Percentiles rank a stretch among this genome's conserved stretches.
Evolutionary conservation across 192 early-diverging fungal genomes (phyloP).

Genomic region (Umbelopsis sp.): DNA sequence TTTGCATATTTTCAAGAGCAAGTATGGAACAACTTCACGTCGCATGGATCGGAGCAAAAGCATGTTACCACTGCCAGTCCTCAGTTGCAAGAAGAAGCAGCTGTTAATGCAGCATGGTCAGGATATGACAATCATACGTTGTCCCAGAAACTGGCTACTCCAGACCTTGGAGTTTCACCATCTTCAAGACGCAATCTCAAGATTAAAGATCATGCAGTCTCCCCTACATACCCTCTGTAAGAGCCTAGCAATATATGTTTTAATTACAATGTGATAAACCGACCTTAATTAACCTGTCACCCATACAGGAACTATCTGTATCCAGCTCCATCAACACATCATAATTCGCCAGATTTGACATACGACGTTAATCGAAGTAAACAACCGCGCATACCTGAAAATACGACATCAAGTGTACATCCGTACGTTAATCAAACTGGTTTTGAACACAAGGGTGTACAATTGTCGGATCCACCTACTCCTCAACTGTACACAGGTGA

Average conservation of each 20-base stretch:
- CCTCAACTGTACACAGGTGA: background rate
- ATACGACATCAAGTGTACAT: background rate
- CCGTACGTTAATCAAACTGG: background rate
- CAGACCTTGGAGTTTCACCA: conserved; percentile 33
- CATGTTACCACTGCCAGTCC: background rate
- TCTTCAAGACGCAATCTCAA: conserved; percentile 13
- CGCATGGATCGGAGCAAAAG: background rate
- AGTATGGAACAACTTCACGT: background rate
- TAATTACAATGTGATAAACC: background rate
- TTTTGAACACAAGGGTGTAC: conserved; percentile 15
- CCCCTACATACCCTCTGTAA: background rate
- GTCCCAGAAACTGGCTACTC: conserved; percentile 23
- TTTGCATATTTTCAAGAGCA: conserved; percentile 12
- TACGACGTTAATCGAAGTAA: background rate
- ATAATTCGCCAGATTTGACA: background rate
- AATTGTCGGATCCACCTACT: conserved; percentile 33
- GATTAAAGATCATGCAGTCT: background rate
- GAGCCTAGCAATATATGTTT: background rate
- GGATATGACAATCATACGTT: background rate
- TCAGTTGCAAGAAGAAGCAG: background rate
- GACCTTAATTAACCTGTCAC: background rate
- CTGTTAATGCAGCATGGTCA: background rate
- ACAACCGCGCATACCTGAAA: background rate
- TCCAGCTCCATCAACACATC: background rate
- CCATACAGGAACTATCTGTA: background rate